Conservation (phyloP, 306 rosid species). For the Alnus glutinosa region DNA sequence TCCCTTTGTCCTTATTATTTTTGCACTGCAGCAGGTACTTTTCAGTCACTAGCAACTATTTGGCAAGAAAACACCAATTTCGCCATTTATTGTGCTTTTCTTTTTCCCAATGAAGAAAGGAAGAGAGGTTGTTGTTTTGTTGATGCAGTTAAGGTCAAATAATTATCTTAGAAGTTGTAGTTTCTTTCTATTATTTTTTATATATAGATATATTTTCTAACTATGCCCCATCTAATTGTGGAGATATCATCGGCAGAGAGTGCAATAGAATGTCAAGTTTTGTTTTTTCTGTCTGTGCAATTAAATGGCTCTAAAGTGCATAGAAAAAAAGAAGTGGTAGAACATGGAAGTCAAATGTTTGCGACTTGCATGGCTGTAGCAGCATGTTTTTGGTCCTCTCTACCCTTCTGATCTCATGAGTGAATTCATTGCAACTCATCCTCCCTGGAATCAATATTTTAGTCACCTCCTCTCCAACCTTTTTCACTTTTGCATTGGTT, state of each 20-base stretch:
- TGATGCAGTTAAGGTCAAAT: background rate
- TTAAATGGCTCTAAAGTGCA: background rate
- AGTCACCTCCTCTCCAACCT: too few species aligned
- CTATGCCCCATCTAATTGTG: background rate
- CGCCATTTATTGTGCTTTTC: background rate
- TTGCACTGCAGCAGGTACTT: conserved; percentile 29
- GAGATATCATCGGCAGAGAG: background rate
- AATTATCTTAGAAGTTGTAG: background rate
- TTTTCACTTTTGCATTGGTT: too few species aligned
- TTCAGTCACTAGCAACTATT: conserved; percentile 33
- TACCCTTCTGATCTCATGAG: too few species aligned
- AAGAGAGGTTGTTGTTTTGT: conserved; percentile 2
- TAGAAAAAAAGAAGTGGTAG: too few species aligned
- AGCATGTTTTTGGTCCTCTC: too few species aligned
- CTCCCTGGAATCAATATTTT: too few species aligned
- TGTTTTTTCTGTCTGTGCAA: background rate
- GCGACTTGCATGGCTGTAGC: background rate
- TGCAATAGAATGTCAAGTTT: background rate
- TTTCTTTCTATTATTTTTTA: background rate
- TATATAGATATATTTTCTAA: background rate
- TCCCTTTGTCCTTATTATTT: conserved; percentile 23
- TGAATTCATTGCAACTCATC: too few species aligned
- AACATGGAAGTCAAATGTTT: background rate
- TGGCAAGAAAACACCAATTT: conserved; percentile 45
- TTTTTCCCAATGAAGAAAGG: background rate